Conservation (phyloP, 352 stramenopile genomes). For the Pythium utonaiense region DNA sequence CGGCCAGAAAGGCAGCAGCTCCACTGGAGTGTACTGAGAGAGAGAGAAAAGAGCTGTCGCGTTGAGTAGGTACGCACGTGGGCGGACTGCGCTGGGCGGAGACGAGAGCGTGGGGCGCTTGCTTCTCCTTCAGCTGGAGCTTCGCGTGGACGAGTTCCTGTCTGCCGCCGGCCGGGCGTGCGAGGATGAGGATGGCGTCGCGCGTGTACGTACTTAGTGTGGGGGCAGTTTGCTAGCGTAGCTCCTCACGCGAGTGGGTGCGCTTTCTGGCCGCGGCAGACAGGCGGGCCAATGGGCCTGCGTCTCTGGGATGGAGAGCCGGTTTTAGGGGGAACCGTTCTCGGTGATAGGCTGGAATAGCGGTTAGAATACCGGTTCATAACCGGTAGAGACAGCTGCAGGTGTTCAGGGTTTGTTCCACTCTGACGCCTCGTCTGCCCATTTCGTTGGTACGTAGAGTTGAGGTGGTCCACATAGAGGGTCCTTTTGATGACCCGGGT, state of each 20-base stretch:
- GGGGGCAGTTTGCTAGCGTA: background rate
- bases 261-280: conserved; percentile 3
- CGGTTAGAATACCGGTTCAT: background rate
- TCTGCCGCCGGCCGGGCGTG: too few relatives aligned
- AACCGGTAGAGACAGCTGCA: background rate
- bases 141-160: too few relatives aligned
- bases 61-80: too few relatives aligned
- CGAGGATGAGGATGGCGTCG: too few relatives aligned
- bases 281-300: conserved; percentile 1
- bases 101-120: too few relatives aligned
- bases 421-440: background rate
- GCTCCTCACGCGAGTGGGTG: conserved; percentile 1
- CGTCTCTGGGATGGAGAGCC: background rate
- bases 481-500: background rate
- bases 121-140: too few relatives aligned
- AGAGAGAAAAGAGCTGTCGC: too few relatives aligned
- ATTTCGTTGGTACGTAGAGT: background rate
- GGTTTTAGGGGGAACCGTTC: background rate
- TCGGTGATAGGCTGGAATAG: background rate
- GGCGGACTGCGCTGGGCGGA: too few relatives aligned
- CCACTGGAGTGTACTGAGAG: too few relatives aligned
- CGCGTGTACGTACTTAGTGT: too few relatives aligned
- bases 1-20: too few relatives aligned
- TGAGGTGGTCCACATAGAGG: conserved; percentile 1
- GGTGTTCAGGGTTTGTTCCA: background rate